A percentile compares a stretch with the other conserved stretches of the same genome.
Evolutionary conservation across 345 rosid species (phyloP).

Genomic region (Garcia nutans): DNA sequence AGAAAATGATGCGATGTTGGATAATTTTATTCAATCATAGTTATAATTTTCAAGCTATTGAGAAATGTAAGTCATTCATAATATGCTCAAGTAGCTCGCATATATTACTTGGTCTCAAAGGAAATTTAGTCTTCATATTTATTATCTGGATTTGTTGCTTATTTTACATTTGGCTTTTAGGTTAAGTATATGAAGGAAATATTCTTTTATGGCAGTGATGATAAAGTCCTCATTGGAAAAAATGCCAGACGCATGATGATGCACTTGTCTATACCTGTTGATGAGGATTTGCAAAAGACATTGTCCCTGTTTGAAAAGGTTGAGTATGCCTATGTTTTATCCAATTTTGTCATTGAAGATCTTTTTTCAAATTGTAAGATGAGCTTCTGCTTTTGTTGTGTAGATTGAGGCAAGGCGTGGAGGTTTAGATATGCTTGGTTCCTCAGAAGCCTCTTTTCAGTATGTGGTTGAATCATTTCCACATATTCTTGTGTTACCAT

Average conservation of each 20-base stretch:
- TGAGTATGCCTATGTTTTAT: not conserved
- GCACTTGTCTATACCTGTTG: conserved; percentile 66
- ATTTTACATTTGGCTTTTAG: conserved; percentile 62
- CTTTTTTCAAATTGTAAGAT: conserved; percentile 15
- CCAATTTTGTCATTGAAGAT: not conserved
- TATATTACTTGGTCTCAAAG: not conserved
- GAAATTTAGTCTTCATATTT: conserved; percentile 1
- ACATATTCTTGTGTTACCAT: conserved; percentile 58
- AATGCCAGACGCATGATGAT: conserved; percentile 74
- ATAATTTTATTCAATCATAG: not conserved
- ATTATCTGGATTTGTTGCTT: conserved; percentile 31
- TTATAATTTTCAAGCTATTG: not conserved
- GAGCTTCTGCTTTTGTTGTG: conserved; percentile 16
- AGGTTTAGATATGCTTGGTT: conserved; percentile 68
- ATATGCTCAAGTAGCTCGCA: not conserved
- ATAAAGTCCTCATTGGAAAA: conserved; percentile 42
- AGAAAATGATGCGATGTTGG: not conserved
- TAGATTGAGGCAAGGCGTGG: conserved; percentile 96
- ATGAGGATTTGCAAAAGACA: conserved; percentile 83
- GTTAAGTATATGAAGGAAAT: conserved; percentile 79
- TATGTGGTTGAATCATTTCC: conserved; percentile 83
- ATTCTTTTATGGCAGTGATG: conserved; percentile 70
- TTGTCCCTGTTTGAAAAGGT: conserved; percentile 95
- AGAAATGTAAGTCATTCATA: not conserved
- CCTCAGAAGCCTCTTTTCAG: conserved; percentile 53